These are phyloP conservation scores for Penicillium flavigenum DNA, from an alignment of 495 filamentous ascomycete species.

Conservation along the genomic window DNA sequence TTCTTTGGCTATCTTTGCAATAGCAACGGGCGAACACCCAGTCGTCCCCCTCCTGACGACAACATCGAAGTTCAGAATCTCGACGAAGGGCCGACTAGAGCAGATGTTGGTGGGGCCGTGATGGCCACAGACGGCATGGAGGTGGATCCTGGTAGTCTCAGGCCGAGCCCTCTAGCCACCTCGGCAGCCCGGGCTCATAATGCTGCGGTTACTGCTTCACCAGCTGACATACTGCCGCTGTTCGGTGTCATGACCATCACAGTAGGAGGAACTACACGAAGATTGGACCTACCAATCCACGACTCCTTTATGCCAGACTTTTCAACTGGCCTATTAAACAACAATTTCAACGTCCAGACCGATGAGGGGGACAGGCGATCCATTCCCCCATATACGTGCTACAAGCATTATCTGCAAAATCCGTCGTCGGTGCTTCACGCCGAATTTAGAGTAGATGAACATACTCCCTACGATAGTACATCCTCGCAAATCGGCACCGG, in stretches of 20 bases:
- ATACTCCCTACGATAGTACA: not conserved
- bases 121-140: no score
- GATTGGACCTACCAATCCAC: not conserved
- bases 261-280: not conserved
- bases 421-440: not conserved
- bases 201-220: not conserved
- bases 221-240: not conserved
- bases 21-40: no score
- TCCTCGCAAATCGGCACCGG: no score
- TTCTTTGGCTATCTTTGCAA: no score
- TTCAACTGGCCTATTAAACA: not conserved
- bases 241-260: not conserved
- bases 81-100: no score
- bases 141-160: no score
- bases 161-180: not conserved
- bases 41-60: no score
- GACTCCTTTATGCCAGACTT: not conserved
- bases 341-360: not conserved
- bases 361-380: not conserved
- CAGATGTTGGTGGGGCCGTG: no score
- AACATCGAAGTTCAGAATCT: no score
- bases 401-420: not conserved
- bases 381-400: not conserved
- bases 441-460: not conserved
- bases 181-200: slow-evolving; percentile 1